Evolutionary conservation across 306 rosid species (phyloP).

Genomic region (Crataegus laevigata): DNA sequence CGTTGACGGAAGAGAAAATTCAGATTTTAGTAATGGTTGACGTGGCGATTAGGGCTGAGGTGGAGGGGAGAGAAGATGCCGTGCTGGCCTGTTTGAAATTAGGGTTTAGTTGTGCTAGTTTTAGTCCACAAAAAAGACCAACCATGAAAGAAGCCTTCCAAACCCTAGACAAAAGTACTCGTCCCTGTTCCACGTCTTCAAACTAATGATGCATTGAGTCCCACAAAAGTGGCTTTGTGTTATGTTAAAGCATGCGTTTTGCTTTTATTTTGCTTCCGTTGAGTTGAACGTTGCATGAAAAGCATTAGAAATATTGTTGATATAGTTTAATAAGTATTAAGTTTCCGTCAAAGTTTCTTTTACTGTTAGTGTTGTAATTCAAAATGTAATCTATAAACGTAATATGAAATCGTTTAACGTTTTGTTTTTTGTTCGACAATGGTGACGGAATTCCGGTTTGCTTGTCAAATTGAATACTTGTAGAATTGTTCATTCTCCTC

Average conservation of each 20-base stretch:
- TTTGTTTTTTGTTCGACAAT: too few species aligned
- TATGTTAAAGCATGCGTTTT: constrained; percentile 6
- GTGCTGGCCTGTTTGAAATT: constrained; percentile 47
- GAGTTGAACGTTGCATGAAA: constrained; percentile 26
- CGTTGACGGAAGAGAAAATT: constrained; percentile 44
- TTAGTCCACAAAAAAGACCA: constrained; percentile 72
- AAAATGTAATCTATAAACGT: too few species aligned
- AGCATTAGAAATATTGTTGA: constrained; percentile 1
- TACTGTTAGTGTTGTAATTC: too few species aligned
- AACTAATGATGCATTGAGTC: constrained; percentile 16
- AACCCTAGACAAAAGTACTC: constrained; percentile 37
- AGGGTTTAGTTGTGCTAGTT: constrained; percentile 61
- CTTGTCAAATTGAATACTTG: too few species aligned
- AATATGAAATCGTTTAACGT: too few species aligned
- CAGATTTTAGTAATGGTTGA: constrained; percentile 53
- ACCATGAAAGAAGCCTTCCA: constrained; percentile 80
- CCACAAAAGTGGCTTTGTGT: not conserved
- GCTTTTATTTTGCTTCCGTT: constrained; percentile 14
- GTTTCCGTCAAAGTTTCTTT: too few species aligned
- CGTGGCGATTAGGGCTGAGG: constrained; percentile 42
- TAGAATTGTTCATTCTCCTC: too few species aligned
- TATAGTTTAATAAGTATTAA: not conserved
- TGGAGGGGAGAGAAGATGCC: constrained; percentile 54
- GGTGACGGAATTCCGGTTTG: too few species aligned
- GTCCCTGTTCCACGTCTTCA: constrained; percentile 8